Conservation (phyloP, 1,284 basidiomycete genomes). For the Cutaneotrichosporon dermatis region DNA sequence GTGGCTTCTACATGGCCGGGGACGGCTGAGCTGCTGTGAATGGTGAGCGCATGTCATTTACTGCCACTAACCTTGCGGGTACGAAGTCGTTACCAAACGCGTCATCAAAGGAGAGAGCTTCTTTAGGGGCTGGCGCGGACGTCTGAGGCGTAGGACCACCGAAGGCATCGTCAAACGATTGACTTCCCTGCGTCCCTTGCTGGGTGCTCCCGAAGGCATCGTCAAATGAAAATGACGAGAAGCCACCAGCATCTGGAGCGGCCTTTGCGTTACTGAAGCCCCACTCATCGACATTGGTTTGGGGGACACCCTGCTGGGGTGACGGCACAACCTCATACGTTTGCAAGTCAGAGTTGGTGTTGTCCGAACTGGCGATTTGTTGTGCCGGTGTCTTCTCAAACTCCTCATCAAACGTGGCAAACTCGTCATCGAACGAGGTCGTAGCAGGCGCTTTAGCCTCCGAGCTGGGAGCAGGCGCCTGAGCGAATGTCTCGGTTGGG, state of each 20-base stretch:
- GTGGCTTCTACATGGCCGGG: too few relatives aligned
- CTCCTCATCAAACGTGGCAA: constrained; percentile 53
- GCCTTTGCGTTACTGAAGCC: constrained; percentile 13
- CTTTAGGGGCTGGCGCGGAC: neutral
- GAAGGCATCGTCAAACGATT: neutral
- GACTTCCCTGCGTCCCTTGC: too few relatives aligned
- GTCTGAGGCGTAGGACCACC: neutral
- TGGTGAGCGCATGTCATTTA: neutral
- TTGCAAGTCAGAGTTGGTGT: constrained; percentile 22
- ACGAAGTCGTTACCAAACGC: constrained; percentile 51
- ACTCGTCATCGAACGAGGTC: constrained; percentile 45
- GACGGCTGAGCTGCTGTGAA: neutral
- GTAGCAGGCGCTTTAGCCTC: too few relatives aligned
- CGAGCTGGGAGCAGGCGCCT: too few relatives aligned
- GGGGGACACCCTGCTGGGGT: constrained; percentile 6
- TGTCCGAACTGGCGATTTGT: constrained; percentile 22
- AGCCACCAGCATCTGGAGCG: constrained; percentile 13
- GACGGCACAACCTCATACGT: constrained; percentile 43
- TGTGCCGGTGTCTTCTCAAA: constrained; percentile 33
- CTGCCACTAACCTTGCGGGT: neutral
- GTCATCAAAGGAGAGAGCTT: constrained; percentile 55
- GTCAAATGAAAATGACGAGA: constrained; percentile 1
- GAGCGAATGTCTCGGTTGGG: constrained; percentile 15
- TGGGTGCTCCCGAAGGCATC: neutral
- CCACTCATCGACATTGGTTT: constrained; percentile 25